Base-by-base conservation (phyloP, 192 early-diverging fungal species). In the Coemansia sp. region DNA sequence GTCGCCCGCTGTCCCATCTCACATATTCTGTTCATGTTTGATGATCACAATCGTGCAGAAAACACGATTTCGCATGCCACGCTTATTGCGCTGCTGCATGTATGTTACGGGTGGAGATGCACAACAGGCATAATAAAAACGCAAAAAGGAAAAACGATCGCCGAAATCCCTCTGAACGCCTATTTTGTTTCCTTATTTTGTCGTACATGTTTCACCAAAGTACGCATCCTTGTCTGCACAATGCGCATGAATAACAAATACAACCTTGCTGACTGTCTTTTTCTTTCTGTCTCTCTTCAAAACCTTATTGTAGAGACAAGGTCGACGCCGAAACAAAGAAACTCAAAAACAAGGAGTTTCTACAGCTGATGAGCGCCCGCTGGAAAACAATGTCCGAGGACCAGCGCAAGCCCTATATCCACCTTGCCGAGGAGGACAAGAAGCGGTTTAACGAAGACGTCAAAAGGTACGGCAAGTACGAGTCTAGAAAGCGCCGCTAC, bases 301-400 rank as follows among this genome's bases (percentile, higher is more conserved):
- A 42, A 29, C 29, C 13, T 11, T 9, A 4, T 52, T 52, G 11
- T 52, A 82, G 83, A 36, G 57, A 68, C 49, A 70, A 71, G 62
- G 74, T 73, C 6, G 75, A 73, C 13, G 75, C 76, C 35, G 70
- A 74, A 13, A 71, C 71, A 14, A 82, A 67, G 17, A 62, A 61
- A 45, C 74, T 84, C 58, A 84, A 84, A 61, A 84, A 84, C 75
- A 77, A 78, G 60, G 78, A 74, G 58, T 84, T 84, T 68, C 40
- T 84, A 42, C 77, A 73, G 65, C 66, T 84, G 57, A 84, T 84
- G 82, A 81, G 78, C 50, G 62, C 73, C 5, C 70, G 74, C 17
- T 84, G 82, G 82, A 80, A 81, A 49, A 36, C 25, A n/a, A 65
- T 84, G 69, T 40, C 74, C 7, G 75, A 77, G 13, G 64, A 66